Percentiles rank a stretch among this genome's conserved stretches.
These are phyloP conservation scores for Carpinus viminea DNA, from an alignment of 306 rosid genomes.

Conservation along the genomic window DNA sequence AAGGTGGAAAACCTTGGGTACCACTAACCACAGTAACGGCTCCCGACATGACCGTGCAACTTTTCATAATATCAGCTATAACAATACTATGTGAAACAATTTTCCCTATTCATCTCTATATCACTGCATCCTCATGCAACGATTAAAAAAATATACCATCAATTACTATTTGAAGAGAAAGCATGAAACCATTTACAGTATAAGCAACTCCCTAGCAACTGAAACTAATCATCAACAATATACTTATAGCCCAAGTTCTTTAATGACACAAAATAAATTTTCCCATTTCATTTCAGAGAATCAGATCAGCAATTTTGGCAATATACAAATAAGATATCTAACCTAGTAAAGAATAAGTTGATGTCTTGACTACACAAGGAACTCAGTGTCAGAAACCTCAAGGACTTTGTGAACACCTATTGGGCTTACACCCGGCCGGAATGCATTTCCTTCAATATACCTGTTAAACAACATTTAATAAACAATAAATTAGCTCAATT, in stretches of 20 bases:
- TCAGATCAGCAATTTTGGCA: slow-evolving; percentile 36
- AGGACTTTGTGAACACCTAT: slow-evolving; percentile 86
- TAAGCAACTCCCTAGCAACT: slow-evolving; percentile 15
- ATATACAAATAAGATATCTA: slow-evolving; percentile 33
- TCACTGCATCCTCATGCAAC: not conserved
- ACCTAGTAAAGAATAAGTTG: slow-evolving; percentile 22
- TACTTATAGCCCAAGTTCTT: slow-evolving; percentile 17
- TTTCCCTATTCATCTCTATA: not conserved
- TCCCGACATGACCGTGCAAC: too few species aligned
- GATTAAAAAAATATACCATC: not conserved
- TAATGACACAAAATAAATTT: slow-evolving; percentile 30
- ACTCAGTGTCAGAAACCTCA: slow-evolving; percentile 87
- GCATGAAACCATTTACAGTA: slow-evolving; percentile 11
- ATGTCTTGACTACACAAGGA: slow-evolving; percentile 60
- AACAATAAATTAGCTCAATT: slow-evolving; percentile 18
- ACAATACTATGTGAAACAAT: not conserved
- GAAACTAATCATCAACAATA: slow-evolving; percentile 18
- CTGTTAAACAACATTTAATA: slow-evolving; percentile 31
- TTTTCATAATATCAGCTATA: too few species aligned
- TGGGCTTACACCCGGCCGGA: slow-evolving; percentile 83
- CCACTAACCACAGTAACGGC: too few species aligned
- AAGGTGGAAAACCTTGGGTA: too few species aligned
- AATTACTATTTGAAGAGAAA: not conserved
- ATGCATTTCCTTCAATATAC: slow-evolving; percentile 89
- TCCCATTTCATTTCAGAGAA: slow-evolving; percentile 45